A percentile compares a stretch with the other conserved stretches of the same genome.
These are phyloP conservation scores for Malassezia equina DNA, from an alignment of 1,284 basidiomycete genomes.

Conservation along the genomic window DNA sequence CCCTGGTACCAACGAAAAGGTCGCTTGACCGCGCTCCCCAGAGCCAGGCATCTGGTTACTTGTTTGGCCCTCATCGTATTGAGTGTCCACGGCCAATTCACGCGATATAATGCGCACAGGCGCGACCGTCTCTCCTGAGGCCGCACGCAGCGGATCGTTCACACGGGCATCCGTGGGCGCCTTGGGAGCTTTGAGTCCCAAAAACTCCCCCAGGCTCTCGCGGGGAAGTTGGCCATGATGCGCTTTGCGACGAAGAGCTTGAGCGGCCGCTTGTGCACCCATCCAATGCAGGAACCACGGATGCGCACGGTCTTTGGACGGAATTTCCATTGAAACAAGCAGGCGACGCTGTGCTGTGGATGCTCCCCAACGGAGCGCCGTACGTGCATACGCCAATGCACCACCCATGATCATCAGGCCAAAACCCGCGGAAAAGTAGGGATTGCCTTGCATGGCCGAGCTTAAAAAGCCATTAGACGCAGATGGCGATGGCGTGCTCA, in stretches of 20 bases:
- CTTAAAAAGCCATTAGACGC: neutral
- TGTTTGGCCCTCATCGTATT: conserved; percentile 16
- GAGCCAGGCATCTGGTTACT: too few relatives aligned
- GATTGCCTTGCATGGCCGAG: conserved; percentile 26
- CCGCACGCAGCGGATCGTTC: conserved; percentile 47
- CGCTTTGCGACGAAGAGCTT: conserved; percentile 34
- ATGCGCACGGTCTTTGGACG: conserved; percentile 86
- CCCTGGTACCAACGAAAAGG: conserved; percentile 88
- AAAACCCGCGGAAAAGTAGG: conserved; percentile 42
- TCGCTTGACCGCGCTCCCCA: conserved; percentile 23
- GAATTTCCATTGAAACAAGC: conserved; percentile 90
- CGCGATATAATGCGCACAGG: conserved; percentile 53
- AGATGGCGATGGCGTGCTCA: neutral
- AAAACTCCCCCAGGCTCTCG: conserved; percentile 32
- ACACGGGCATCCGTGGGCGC: conserved; percentile 1
- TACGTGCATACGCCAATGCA: conserved; percentile 27
- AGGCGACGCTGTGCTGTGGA: conserved; percentile 73
- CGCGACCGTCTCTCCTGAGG: conserved; percentile 44
- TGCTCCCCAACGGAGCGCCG: conserved; percentile 59
- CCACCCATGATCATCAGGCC: conserved; percentile 45
- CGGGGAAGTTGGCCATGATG: conserved; percentile 27
- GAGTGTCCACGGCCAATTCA: conserved; percentile 86
- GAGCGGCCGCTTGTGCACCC: conserved; percentile 54
- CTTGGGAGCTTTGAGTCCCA: conserved; percentile 22
- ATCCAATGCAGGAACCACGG: conserved; percentile 98